phyloP scores from a whole-genome alignment of 495 filamentous ascomycete species.

The Chaetomium fimeti region DNA sequence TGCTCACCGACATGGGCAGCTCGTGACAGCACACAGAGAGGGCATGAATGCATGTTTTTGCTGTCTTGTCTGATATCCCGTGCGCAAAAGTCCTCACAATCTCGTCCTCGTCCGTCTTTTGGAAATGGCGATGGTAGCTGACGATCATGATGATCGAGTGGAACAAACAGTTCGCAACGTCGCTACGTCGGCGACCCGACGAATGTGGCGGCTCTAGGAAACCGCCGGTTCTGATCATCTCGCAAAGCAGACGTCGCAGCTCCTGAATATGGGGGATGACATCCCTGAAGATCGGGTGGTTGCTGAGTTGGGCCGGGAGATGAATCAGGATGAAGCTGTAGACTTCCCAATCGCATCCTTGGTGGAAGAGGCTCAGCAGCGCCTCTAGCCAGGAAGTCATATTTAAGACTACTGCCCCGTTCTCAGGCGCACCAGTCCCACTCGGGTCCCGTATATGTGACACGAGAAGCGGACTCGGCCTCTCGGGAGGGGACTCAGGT shows the following conservation, averaged over 20 bases:
- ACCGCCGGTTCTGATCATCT: constrained; percentile 70
- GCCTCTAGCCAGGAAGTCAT: constrained; percentile 74
- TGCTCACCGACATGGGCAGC: constrained; percentile 76
- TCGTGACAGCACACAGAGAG: constrained; percentile 93
- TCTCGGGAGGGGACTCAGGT: constrained; percentile 44
- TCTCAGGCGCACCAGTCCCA: constrained; percentile 19
- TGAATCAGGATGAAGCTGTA: constrained; percentile 89
- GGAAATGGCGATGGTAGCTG: constrained; percentile 81
- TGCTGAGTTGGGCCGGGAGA: constrained; percentile 82
- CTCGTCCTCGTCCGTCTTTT: constrained; percentile 82
- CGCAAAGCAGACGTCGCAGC: constrained; percentile 73
- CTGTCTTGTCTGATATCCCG: constrained; percentile 80
- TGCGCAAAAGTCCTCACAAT: constrained; percentile 80
- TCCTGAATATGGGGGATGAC: constrained; percentile 70
- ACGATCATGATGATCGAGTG: constrained; percentile 79
- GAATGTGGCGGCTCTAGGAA: constrained; percentile 72
- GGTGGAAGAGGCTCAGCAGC: constrained; percentile 68
- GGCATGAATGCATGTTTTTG: constrained; percentile 90
- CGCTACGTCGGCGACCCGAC: constrained; percentile 77
- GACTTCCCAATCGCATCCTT: constrained; percentile 86
- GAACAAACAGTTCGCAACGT: constrained; percentile 85
- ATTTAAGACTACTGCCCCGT: constrained; percentile 51
- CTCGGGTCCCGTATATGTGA: constrained; percentile 23
- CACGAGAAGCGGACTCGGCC: constrained; percentile 47
- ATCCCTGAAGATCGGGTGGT: constrained; percentile 77